Conservation (phyloP, 179 eudicot genomes). For the Beta macrorhiza region DNA sequence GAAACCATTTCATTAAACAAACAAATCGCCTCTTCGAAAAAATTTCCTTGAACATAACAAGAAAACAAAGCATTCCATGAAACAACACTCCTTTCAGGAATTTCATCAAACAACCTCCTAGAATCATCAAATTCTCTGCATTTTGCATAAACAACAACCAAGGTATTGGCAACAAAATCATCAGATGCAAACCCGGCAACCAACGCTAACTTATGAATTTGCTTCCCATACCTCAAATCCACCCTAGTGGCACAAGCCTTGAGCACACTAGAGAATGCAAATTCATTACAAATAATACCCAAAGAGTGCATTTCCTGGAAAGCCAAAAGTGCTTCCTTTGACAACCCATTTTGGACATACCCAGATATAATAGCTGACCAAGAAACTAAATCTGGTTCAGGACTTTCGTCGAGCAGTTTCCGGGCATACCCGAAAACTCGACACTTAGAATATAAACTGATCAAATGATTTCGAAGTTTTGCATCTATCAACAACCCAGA, state of each 20-base stretch:
- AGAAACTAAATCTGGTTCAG: conserved; percentile 74
- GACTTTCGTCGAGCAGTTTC: conserved; percentile 69
- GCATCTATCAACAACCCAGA: conserved; percentile 44
- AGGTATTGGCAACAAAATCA: conserved; percentile 71
- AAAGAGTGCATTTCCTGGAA: conserved; percentile 58
- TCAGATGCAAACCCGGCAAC: conserved; percentile 61
- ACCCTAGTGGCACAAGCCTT: conserved; percentile 67
- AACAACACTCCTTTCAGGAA: conserved; percentile 66
- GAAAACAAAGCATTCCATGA: conserved; percentile 88
- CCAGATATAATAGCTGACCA: conserved; percentile 95
- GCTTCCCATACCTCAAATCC: conserved; percentile 60
- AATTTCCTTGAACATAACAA: conserved; percentile 57
- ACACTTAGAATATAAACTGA: conserved; percentile 70
- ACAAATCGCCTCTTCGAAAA: conserved; percentile 52
- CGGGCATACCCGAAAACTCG: conserved; percentile 57
- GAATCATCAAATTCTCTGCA: conserved; percentile 58
- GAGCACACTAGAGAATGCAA: conserved; percentile 74
- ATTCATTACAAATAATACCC: conserved; percentile 71
- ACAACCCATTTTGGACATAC: conserved; percentile 61
- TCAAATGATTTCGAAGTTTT: conserved; percentile 51
- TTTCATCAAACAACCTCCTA: conserved; percentile 72
- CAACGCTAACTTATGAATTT: conserved; percentile 67
- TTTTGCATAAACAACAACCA: conserved; percentile 81
- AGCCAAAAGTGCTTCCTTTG: conserved; percentile 58
- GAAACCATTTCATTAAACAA: conserved; percentile 76